Evolutionary conservation across 306 rosid genomes (phyloP).

Genomic region (Fragaria vesca): DNA sequence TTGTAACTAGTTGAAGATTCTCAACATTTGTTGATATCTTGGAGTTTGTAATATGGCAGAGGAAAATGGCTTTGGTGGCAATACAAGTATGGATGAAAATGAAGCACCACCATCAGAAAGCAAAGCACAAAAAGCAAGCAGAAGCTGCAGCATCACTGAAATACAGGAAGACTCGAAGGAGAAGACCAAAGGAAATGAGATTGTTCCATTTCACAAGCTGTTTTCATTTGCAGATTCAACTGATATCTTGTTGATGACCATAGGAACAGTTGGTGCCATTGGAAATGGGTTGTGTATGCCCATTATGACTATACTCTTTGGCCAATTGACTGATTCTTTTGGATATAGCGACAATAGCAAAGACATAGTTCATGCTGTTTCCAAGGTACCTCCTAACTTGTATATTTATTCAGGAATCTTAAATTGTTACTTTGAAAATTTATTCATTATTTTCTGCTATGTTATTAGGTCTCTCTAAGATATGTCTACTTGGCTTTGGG

Average conservation of each 20-base stretch:
- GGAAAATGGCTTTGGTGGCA: not conserved
- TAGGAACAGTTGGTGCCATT: conserved; percentile 66
- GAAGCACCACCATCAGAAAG: not conserved
- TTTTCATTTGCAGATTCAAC: conserved; percentile 76
- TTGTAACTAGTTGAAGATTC: not conserved
- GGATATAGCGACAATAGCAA: conserved; percentile 47
- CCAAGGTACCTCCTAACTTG: conserved; percentile 46
- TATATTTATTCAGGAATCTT: not conserved
- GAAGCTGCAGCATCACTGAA: not conserved
- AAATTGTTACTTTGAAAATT: not conserved
- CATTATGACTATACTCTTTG: conserved; percentile 68
- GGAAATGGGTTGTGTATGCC: conserved; percentile 70
- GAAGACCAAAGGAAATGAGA: conserved; percentile 35
- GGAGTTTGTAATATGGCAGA: not conserved
- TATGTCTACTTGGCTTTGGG: conserved; percentile 71
- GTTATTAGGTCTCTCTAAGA: conserved; percentile 55
- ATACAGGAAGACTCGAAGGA: not conserved
- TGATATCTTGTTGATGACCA: conserved; percentile 55
- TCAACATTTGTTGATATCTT: not conserved
- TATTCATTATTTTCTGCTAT: not conserved
- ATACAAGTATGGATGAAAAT: not conserved
- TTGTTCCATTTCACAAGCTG: conserved; percentile 56
- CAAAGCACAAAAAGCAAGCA: not conserved
- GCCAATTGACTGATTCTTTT: conserved; percentile 55
- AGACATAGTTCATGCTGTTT: conserved; percentile 43